These are phyloP conservation scores for Vanrija sp. DNA, from an alignment of 1,284 basidiomycete species.

Conservation along the genomic window DNA sequence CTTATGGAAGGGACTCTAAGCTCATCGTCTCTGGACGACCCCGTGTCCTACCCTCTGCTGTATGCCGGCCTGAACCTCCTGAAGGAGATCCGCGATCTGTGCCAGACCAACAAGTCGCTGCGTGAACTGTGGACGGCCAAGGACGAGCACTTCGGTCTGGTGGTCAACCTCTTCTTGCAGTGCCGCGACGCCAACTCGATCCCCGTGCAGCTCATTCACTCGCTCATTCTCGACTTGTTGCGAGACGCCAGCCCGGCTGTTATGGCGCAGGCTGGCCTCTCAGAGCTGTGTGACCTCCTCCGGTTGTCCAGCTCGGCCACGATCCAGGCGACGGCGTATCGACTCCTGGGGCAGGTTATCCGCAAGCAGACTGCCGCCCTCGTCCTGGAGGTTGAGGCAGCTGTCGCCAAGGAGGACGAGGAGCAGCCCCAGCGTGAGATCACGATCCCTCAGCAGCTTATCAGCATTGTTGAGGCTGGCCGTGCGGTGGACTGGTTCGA, in stretches of 20 bases:
- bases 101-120: constrained; percentile 67
- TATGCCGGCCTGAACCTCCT: constrained; percentile 68
- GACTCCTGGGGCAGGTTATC: constrained; percentile 36
- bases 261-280: constrained; percentile 62
- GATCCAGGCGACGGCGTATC: constrained; percentile 40
- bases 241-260: constrained; percentile 63
- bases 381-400: constrained; percentile 73
- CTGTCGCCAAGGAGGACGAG: constrained; percentile 27
- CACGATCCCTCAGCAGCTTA: constrained; percentile 61
- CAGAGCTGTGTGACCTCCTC: constrained; percentile 50
- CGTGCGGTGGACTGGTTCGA: constrained; percentile 50
- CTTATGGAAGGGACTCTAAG: constrained; percentile 83
- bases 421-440: constrained; percentile 27
- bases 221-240: constrained; percentile 63
- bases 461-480: constrained; percentile 60
- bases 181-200: constrained; percentile 51
- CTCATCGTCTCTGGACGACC: constrained; percentile 64
- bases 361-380: constrained; percentile 49
- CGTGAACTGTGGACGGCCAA: constrained; percentile 58
- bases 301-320: constrained; percentile 27
- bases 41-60: constrained; percentile 60
- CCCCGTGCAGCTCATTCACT: constrained; percentile 66
- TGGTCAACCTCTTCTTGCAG: constrained; percentile 37
- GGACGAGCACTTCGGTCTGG: constrained; percentile 37
- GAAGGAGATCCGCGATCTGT: constrained; percentile 65